Base-by-base conservation (phyloP, 176 grass and related monocot species). In the Chloris gayana region DNA sequence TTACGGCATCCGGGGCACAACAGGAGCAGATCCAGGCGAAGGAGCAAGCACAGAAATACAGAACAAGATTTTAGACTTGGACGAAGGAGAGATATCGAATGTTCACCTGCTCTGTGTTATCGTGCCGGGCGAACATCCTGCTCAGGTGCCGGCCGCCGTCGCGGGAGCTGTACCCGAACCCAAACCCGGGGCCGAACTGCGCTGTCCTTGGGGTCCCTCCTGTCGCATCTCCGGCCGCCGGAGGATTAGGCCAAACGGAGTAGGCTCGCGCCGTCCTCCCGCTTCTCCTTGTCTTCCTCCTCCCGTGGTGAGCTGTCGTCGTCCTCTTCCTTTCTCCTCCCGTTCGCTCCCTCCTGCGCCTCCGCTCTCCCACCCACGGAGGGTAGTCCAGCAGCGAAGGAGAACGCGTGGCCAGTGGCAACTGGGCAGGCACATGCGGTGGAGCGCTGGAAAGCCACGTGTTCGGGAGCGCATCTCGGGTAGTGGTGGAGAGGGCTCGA, bases 381-480 rank as follows among this genome's bases (percentile, higher is more conserved):
- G 74, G 31, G 49, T 31, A 38, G 68, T 68, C 68, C 47, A 60
- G 50, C 45, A n/a, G n/a, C 60, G 61, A 44, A 0, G 7, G 31
- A 46, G 33, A 58, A 74, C 53, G 70, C 86, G 86, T 88, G 86
- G 81, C 54, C 24, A 11, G 60, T 18, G 25, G n/a, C 19, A 6
- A 79, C 19, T 67, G 68, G 73, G 27, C 73, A 6, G 21, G 35
- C 67, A 27, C 67, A 42, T 7, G 51, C 22, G 31, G 51, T 56
- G 83, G 58, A 32, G 58, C 32, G 33, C n/a, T n/a, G n/a, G n/a
- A n/a, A n/a, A n/a, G 87, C 86, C 90, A 92, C 87, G 87, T 92
- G 76, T 89, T 71, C 59, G 50, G 31, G 26, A 25, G 47, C 71
- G 72, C 91, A 84, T 89, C 91, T 85, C 6, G 33, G 51, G 1